Conservation (phyloP, 2,329 filamentous ascomycete genomes). For the Cladosporium halotolerans region DNA sequence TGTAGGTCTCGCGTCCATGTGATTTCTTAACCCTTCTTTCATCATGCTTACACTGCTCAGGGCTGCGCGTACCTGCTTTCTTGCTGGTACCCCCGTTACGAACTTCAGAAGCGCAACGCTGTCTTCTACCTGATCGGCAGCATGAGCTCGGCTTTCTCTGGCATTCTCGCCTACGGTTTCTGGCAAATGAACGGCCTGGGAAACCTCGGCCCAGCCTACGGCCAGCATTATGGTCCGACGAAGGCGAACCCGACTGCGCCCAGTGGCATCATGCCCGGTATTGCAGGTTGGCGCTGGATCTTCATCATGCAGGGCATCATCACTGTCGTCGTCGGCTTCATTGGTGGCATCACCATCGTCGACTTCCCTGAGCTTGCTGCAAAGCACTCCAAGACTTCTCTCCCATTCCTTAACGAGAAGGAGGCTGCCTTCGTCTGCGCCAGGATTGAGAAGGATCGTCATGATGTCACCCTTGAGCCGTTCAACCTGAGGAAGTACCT, state of each 20-base stretch:
- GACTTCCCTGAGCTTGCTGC: conserved; percentile 40
- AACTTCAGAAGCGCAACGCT: conserved; percentile 36
- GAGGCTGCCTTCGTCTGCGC: conserved; percentile 46
- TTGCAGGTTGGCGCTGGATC: conserved; percentile 43
- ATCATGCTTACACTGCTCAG: neutral
- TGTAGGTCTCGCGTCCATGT: neutral
- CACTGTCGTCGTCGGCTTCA: conserved; percentile 35
- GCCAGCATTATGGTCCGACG: conserved; percentile 29
- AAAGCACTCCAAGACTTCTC: conserved; percentile 29
- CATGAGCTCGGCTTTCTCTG: conserved; percentile 43
- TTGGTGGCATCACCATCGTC: conserved; percentile 38
- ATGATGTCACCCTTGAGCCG: conserved; percentile 44
- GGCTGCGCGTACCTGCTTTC: conserved; percentile 63
- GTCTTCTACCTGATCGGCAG: conserved; percentile 47
- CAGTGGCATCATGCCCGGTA: conserved; percentile 27
- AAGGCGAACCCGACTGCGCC: conserved; percentile 20
- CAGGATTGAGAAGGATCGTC: conserved; percentile 47
- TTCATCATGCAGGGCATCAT: conserved; percentile 23
- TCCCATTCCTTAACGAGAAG: conserved; percentile 39
- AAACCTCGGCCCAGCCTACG: conserved; percentile 24
- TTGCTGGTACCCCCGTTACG: conserved; percentile 45
- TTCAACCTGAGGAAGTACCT: conserved; percentile 38
- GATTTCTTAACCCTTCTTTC: neutral
- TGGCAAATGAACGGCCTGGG: conserved; percentile 43
- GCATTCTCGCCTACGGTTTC: conserved; percentile 37